A percentile compares a stretch with the other conserved stretches of the same genome.
phyloP scores from a whole-genome alignment of 2,329 filamentous ascomycete genomes.

The Claviceps maximensis region DNA sequence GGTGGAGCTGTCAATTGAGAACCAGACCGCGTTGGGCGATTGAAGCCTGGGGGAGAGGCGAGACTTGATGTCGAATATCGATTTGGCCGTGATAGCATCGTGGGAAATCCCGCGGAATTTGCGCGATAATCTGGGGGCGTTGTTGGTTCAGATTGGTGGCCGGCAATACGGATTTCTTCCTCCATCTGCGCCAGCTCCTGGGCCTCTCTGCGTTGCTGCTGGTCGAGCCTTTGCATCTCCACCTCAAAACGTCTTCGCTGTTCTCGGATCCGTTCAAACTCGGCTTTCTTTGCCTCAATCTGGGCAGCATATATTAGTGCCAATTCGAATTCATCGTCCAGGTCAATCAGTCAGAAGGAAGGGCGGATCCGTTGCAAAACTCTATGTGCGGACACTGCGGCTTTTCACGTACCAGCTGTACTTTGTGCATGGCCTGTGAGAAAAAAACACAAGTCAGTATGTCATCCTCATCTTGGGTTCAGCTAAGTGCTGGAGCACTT shows the following conservation, averaged over 20 bases:
- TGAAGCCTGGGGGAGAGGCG: slow-evolving; percentile 66
- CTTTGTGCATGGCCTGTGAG: slow-evolving; percentile 52
- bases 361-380: background rate
- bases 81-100: slow-evolving; percentile 70
- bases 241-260: slow-evolving; percentile 82
- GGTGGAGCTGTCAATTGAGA: slow-evolving; percentile 72
- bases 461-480: background rate
- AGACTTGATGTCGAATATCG: slow-evolving; percentile 83
- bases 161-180: slow-evolving; percentile 51
- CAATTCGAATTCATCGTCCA: background rate
- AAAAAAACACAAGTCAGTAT: background rate
- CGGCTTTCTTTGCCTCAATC: slow-evolving; percentile 88
- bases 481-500: background rate
- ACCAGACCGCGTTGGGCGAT: slow-evolving; percentile 60
- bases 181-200: slow-evolving; percentile 76
- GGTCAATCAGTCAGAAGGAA: background rate
- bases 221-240: slow-evolving; percentile 80
- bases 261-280: slow-evolving; percentile 83
- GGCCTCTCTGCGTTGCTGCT: slow-evolving; percentile 71
- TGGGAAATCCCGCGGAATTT: slow-evolving; percentile 53
- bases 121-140: slow-evolving; percentile 91
- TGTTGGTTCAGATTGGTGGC: slow-evolving; percentile 85
- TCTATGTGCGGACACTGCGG: background rate
- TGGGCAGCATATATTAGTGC: slow-evolving; percentile 23
- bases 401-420: slow-evolving; percentile 55